These are phyloP conservation scores for Boletus semigastroideus DNA, from an alignment of 1,284 basidiomycete species.

Conservation along the genomic window DNA sequence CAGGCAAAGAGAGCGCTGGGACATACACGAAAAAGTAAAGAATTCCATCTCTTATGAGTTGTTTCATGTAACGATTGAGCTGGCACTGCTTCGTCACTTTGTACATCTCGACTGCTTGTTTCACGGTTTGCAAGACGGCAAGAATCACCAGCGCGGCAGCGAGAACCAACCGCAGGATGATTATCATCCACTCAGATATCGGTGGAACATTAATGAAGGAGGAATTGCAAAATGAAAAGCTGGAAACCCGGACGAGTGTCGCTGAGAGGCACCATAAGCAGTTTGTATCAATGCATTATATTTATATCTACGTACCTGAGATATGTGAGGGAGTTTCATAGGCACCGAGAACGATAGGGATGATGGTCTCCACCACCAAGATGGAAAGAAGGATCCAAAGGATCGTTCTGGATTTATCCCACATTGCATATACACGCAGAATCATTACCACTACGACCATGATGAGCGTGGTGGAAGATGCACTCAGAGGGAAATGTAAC, in stretches of 20 bases:
- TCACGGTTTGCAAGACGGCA: not conserved
- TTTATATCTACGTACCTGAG: not conserved
- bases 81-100: constrained; percentile 1
- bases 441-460: constrained; percentile 16
- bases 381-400: constrained; percentile 1
- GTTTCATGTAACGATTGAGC: not conserved
- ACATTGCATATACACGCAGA: constrained; percentile 17
- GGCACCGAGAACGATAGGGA: not conserved
- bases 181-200: not conserved
- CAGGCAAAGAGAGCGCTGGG: no score
- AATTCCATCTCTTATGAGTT: not conserved
- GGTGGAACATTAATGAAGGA: not conserved
- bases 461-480: not conserved
- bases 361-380: not conserved
- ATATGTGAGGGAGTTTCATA: not conserved
- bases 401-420: constrained; percentile 12
- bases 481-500: not conserved
- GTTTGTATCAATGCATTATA: not conserved
- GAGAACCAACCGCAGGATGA: not conserved
- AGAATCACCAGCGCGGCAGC: not conserved
- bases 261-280: not conserved
- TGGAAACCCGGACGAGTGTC: not conserved
- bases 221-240: not conserved
- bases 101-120: not conserved
- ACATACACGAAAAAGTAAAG: not conserved